Base-by-base conservation (phyloP, 2,329 filamentous ascomycete genomes). In the Aspergillus fumigatus region DNA sequence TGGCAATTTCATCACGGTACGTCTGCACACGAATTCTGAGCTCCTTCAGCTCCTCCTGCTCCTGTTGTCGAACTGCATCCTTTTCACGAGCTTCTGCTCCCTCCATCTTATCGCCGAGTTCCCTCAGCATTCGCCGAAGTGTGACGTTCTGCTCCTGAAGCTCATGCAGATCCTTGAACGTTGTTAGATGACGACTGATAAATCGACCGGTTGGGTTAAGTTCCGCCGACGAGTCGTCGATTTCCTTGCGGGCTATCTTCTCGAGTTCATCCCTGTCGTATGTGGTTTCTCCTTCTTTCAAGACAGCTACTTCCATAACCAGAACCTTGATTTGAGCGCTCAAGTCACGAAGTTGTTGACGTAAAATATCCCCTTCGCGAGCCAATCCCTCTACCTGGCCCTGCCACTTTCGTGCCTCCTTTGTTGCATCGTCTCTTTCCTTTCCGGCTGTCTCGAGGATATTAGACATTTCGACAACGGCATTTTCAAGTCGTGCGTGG, bases 261-360 rank as follows among this genome's bases (percentile, higher is more conserved):
- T 95, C 86, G 40, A 96, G 82, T 58, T 91, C 88, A 49, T 85
- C 79, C 23, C 85, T 84, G 63, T 96, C 90, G 59, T 90, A 87
- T 0, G 88, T 86, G 49, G 88, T 75, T 25, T 92, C 93, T 72
- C 90, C 88, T 66, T 96, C 89, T 54, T 87, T 85, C 55, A 73
- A 57, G 21, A 90, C 86, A 67, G 95, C 88, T 56, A 92, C 82
- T 72, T 96, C 93, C 73, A 95, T 89, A 4, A 97, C 82, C 5
- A 99, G 82, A 69, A 96, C 87, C 72, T 96, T 95, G 61, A 97
- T 85, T 73, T 99, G 92, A 1, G 89, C 87, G 66, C 92, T 92
- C 21, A 96, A 82, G 72, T 97, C 94, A 35, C 93, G 88, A 8
- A 97, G 80, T 70, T 97, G 92, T 62, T 92, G 89, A 52, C 88